phyloP scores from a whole-genome alignment of 192 early-diverging fungal genomes.

The Entomortierella chlamydospora region DNA sequence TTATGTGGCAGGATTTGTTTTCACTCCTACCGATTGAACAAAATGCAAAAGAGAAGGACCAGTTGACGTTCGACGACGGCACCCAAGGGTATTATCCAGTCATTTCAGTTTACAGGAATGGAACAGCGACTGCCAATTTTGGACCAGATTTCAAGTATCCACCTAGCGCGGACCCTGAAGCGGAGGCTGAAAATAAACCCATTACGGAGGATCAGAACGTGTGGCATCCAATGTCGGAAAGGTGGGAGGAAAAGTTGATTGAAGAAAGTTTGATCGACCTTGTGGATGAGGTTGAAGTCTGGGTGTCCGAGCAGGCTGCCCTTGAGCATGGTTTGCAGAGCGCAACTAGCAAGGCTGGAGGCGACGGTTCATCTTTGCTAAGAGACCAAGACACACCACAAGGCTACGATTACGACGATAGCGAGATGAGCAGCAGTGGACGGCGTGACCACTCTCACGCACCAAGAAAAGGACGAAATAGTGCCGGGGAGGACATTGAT shows the following conservation, averaged over 20 bases:
- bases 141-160: constrained; percentile 72
- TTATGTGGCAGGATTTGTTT: constrained; percentile 65
- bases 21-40: constrained; percentile 59
- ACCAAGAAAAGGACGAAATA: constrained; percentile 1
- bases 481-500: constrained; percentile 1
- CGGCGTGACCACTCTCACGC: constrained; percentile 1
- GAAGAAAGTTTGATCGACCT: constrained; percentile 72
- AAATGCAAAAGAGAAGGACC: constrained; percentile 55
- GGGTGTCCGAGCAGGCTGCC: constrained; percentile 50
- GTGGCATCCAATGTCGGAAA: constrained; percentile 69
- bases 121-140: constrained; percentile 70
- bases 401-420: constrained; percentile 24
- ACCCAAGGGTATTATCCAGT: constrained; percentile 74
- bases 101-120: constrained; percentile 71
- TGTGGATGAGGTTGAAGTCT: constrained; percentile 69
- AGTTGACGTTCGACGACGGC: constrained; percentile 67
- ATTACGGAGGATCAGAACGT: constrained; percentile 5
- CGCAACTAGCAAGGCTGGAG: background rate
- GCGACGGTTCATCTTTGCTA: background rate
- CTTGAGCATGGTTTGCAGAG: constrained; percentile 10
- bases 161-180: constrained; percentile 56
- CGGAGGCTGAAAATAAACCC: constrained; percentile 29
- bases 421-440: constrained; percentile 30
- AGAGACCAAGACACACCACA: constrained; percentile 2
- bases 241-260: constrained; percentile 66